Base-by-base conservation (phyloP, 202 grass and related monocot species). In the Eragrostis tef region DNA sequence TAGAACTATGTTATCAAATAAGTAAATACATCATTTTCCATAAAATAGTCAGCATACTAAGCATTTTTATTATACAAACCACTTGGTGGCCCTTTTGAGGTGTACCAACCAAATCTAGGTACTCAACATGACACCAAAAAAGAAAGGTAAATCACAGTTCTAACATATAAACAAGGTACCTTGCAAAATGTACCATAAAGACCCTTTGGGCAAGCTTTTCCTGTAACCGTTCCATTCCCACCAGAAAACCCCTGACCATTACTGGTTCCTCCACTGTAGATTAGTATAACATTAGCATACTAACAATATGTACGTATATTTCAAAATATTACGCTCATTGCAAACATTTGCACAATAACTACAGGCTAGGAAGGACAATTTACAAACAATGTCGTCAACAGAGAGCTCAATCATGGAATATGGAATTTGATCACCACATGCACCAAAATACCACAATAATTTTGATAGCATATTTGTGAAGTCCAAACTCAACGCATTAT, bases 121-220 rank as follows among this genome's bases (percentile, higher is more conserved):
- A 17, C 8, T 43, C 57, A 70, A 73, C 41, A 49, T 48, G 41
- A 49, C 34, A 53, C 11, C 56, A 31, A 66, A 50, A 73, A 46
- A 74, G 51, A 74, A 24, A 47, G 14, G 1, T 51, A 24, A 15
- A 86, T 21, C 14, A 41, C 14, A 25, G 60, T 62, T 78, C 19
- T 26, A 66, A 75, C 26, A 83, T 56, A 61, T 58, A 47, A 87
- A 78, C 45, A 90, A 73, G 50, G 15, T 90, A 99, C 97, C 97
- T 99, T 88, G 87, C 97, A 99, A 79, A 93, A 99, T 87, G 90
- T 90, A 84, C 97, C 97, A 86, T 99, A 99, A 73, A 99, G 93
- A 77, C 97, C 97, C 81, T 92, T 86, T 48, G 97, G 97, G 67
- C 97, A 99, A 79, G 92, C 91, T 90, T 79, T 94, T 79, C 93